Base-by-base conservation (phyloP, 2,329 filamentous ascomycete species). In the Lasiodiplodia hormozganensis region DNA sequence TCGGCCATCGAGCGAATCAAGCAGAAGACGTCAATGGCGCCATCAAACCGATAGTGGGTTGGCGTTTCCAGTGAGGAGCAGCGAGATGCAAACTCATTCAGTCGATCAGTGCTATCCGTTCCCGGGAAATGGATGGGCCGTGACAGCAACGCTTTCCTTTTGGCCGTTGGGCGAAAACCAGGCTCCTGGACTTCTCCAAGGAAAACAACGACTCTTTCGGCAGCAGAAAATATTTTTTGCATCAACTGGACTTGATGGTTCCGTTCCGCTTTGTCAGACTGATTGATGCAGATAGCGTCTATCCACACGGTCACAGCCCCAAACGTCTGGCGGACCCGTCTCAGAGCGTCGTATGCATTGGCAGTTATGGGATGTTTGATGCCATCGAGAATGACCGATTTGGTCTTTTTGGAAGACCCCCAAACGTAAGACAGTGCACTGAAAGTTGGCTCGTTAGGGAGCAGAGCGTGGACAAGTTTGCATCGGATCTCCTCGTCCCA, bases 101-200 rank as follows among this genome's bases (percentile, higher is more conserved):
- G 2, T 18, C 18, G 18, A 8, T 8, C 2, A 1, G 7, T 1
- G n/a, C 43, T 47, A 5, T 7, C 10, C 3, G 5, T 10, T 1
- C 18, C 43, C 6, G 18, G 43, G 3, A 47, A 47, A n/a, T 4
- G n/a, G 18, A 47, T 47, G 7, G 43, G 11, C 0, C 7, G 8
- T 11, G 43, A 21, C 0, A 7, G 8, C 3, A n/a, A n/a, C n/a
- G 8, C 1, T 11, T 3, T 6, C 6, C 3, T n/a, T 47, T 47
- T 3, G 43, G 18, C 7, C 2, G 8, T 21, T 2, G 2, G n/a
- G 10, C 11, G 43, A 47, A 4, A 21, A 3, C 7, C 8, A n/a
- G 43, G 10, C 3, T 47, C 43, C 3, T 21, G 43, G 18, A 47
- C 43, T 8, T 47, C 43, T 11, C 43, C 43, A 6, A 47, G 43